phyloP scores from a whole-genome alignment of 2,329 filamentous ascomycete species.

The Claviceps sp. region DNA sequence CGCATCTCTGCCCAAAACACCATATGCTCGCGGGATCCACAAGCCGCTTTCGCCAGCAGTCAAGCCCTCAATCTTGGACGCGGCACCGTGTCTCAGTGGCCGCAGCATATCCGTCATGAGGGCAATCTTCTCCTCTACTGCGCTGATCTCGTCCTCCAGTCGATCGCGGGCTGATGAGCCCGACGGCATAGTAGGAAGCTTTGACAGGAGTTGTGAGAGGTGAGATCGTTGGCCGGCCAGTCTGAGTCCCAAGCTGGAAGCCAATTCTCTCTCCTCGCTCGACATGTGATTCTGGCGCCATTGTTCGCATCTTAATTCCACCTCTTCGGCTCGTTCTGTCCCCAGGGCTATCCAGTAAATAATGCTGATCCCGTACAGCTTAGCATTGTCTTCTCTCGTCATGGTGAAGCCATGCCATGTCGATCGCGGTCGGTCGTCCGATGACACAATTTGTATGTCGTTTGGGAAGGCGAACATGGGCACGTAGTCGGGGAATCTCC shows the following conservation, averaged over 20 bases:
- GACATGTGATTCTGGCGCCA: conserved; percentile 84
- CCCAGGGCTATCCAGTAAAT: conserved; percentile 88
- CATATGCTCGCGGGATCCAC: conserved; percentile 90
- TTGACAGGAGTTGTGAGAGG: conserved; percentile 73
- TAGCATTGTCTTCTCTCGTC: conserved; percentile 85
- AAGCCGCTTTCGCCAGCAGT: conserved; percentile 91
- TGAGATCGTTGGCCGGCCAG: conserved; percentile 80
- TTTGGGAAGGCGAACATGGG: conserved; percentile 99
- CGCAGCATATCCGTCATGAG: conserved; percentile 94
- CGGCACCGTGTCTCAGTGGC: conserved; percentile 83
- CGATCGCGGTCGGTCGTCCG: conserved; percentile 84
- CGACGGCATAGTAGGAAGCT: conserved; percentile 66
- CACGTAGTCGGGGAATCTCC: conserved; percentile 89
- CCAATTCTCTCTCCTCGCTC: conserved; percentile 78
- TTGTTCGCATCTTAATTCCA: conserved; percentile 70
- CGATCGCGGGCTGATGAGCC: conserved; percentile 70
- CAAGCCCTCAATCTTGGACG: conserved; percentile 91
- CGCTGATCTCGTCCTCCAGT: conserved; percentile 87
- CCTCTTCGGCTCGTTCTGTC: conserved; percentile 65
- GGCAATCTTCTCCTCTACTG: conserved; percentile 91
- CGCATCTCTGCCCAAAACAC: conserved; percentile 74
- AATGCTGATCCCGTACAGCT: conserved; percentile 81
- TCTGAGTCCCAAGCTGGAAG: conserved; percentile 78
- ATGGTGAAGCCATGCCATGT: conserved; percentile 99
- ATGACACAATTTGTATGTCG: conserved; percentile 92